phyloP scores from a whole-genome alignment of 331 rosid genomes.

The Cydonia oblonga region DNA sequence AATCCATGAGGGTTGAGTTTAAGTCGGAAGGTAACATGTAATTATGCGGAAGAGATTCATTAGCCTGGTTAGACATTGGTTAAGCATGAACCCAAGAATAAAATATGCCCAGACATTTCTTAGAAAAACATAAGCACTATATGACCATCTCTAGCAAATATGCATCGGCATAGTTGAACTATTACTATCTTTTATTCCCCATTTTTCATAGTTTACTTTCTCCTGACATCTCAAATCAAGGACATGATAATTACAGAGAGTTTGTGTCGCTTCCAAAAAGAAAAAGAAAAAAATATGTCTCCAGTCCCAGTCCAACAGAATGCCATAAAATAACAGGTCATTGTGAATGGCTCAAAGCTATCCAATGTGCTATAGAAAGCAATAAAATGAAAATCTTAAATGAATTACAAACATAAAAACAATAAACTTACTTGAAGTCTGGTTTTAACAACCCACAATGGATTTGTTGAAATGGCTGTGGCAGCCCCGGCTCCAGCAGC shows the following conservation, averaged over 20 bases:
- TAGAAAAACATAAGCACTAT: background rate
- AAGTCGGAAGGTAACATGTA: background rate
- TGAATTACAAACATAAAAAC: constrained; percentile 12
- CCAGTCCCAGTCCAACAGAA: background rate
- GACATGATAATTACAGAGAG: background rate
- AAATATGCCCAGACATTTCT: background rate
- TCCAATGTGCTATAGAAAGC: no score
- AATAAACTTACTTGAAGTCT: constrained; percentile 78
- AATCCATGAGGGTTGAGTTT: background rate
- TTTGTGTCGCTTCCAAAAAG: background rate
- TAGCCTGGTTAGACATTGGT: background rate
- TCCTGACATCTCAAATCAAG: background rate
- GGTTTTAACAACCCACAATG: constrained; percentile 97
- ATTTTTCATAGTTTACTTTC: background rate
- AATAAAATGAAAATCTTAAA: background rate
- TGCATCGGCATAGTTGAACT: background rate
- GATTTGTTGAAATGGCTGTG: constrained; percentile 78
- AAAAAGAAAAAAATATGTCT: background rate
- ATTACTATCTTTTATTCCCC: background rate
- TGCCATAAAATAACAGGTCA: background rate
- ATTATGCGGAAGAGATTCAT: background rate
- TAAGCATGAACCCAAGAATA: background rate
- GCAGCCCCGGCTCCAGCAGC: constrained; percentile 97
- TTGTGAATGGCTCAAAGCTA: no score
- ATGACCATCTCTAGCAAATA: background rate